Base-by-base conservation (phyloP, 257 asterid species). In the Plantago ovata region DNA sequence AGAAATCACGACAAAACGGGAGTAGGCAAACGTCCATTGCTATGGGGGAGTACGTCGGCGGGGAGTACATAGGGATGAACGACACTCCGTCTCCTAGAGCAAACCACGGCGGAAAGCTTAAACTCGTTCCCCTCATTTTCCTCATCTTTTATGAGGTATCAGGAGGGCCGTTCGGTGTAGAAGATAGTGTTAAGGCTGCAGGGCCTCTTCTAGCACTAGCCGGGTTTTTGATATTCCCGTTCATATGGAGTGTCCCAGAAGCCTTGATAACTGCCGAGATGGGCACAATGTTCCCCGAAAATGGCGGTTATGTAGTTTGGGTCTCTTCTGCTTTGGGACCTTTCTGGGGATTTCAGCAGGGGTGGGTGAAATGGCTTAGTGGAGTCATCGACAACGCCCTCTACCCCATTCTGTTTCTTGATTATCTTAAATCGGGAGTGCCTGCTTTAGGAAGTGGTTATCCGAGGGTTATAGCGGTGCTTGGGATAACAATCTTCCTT, bases 261-360 rank as follows among this genome's bases (percentile, higher is more conserved):
- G 94, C 94, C 39, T 61, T 84, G 14, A 75, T 84, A 24, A 84
- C 94, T 0, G 89, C 94, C 1, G 94, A 84, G 56, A 75, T 84
- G 87, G 81, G 81, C 12, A 84, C 94, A 1, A 84, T 84, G 94
- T 84, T 81, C 58, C 94, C 94, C 0, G 94, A 84, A 69, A 79
- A 84, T 18, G 81, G 94, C 2, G 89, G 94, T 11, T 84, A 84
- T 45, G 94, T 84, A 4, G 87, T 81, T 38, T 84, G 94, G 94
- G 89, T 84, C 36, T 70, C 94, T 0, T 75, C 94, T 6, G 89
- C 94, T 52, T 58, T 84, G 50, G 94, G 94, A 0, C 87, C 94
- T 0, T 84, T 77, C 13, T 84, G 83, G 89, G 94, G 89, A 0
- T 84, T 84, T 69, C 94, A 84, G 60, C 94, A 75, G 40, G 94